Conservation (phyloP, 352 stramenopile genomes). For the Stramenopiles sp. region DNA sequence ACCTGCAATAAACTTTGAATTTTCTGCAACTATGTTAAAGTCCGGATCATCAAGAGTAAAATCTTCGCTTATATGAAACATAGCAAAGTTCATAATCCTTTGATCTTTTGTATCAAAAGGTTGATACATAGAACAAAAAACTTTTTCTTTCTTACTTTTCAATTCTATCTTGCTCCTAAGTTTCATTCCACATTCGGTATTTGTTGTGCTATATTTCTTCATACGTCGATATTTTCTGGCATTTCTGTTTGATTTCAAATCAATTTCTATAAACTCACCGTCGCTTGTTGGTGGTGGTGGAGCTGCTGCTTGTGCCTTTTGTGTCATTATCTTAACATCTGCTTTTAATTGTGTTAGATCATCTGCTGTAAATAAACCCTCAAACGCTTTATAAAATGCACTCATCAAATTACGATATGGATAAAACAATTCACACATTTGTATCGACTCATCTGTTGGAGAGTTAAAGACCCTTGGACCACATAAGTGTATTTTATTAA, state of each 20-base stretch:
- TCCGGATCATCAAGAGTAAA: neutral
- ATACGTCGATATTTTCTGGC: too few species aligned
- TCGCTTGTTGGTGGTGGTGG: too few species aligned
- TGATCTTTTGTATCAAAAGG: neutral
- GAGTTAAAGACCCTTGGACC: neutral
- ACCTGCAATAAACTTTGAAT: neutral
- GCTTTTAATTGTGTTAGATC: too few species aligned
- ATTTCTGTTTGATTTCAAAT: too few species aligned
- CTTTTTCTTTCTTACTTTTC: neutral
- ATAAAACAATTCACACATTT: conserved; percentile 9
- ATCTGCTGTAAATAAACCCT: neutral
- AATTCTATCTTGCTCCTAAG: neutral
- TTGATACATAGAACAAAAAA: neutral
- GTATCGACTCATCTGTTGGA: neutral
- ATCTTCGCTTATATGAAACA: neutral
- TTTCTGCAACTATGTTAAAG: neutral
- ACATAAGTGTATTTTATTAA: conserved; percentile 7
- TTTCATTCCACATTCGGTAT: neutral
- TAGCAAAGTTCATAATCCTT: neutral
- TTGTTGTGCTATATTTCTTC: neutral
- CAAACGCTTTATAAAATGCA: neutral
- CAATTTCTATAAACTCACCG: too few species aligned
- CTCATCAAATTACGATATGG: neutral
- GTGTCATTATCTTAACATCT: too few species aligned
- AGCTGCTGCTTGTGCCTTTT: too few species aligned